phyloP scores from a whole-genome alignment of 768 basidiomycete species.

The Leccinum incarnatum region DNA sequence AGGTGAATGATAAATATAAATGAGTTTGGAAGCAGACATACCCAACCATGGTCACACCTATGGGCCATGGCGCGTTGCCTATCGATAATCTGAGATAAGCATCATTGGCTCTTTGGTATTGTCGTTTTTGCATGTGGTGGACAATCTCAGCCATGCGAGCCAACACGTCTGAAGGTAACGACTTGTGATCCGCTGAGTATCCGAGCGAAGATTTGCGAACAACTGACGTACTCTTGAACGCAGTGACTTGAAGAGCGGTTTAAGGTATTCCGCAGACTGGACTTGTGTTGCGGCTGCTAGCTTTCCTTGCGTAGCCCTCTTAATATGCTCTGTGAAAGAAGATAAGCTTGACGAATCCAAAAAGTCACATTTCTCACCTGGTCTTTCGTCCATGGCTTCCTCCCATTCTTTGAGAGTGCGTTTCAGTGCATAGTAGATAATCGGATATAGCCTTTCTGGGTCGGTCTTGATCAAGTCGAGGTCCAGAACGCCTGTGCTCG shows the following conservation, averaged over 20 bases:
- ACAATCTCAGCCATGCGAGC: conserved; percentile 89
- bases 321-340: conserved; percentile 62
- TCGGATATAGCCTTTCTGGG: conserved; percentile 92
- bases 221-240: conserved; percentile 72
- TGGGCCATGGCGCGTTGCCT: conserved; percentile 99
- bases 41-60: conserved; percentile 99
- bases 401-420: conserved; percentile 94
- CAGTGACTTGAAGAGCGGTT: conserved; percentile 90
- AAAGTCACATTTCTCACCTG: conserved; percentile 49
- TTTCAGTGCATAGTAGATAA: conserved; percentile 96
- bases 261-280: conserved; percentile 94
- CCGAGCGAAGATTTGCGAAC: not conserved
- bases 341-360: conserved; percentile 1
- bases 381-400: conserved; percentile 89
- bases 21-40: conserved; percentile 36
- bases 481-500: conserved; percentile 64
- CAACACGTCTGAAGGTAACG: conserved; percentile 81
- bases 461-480: conserved; percentile 81
- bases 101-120: conserved; percentile 96
- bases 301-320: conserved; percentile 88
- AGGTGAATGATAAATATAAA: not conserved
- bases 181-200: conserved; percentile 40
- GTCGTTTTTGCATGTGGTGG: conserved; percentile 92
- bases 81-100: conserved; percentile 96
- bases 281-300: conserved; percentile 93